Evolutionary conservation across 163 green algal genomes (phyloP).

Genomic region (Scenedesmus sp.): DNA sequence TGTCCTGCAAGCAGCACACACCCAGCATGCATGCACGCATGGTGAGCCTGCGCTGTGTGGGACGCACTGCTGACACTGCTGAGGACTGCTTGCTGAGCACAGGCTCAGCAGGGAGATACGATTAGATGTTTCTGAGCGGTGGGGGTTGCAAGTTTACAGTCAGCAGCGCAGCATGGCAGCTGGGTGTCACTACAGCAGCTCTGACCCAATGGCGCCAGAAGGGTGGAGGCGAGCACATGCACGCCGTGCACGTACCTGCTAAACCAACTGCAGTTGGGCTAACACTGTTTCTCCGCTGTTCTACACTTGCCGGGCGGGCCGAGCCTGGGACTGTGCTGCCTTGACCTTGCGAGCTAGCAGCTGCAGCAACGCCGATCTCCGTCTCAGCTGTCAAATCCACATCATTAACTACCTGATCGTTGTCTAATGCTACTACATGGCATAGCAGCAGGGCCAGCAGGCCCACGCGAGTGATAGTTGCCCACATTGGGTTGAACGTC

Average conservation of each 20-base stretch:
- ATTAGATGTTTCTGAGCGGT: no score
- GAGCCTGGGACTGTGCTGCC: background rate
- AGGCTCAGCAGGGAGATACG: no score
- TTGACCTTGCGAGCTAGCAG: constrained; percentile 1
- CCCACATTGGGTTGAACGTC: background rate
- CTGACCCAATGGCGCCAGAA: background rate
- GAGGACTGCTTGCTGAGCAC: no score
- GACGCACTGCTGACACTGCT: background rate
- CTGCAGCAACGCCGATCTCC: background rate
- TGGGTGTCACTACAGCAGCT: background rate
- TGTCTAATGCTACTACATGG: background rate
- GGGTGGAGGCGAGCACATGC: background rate
- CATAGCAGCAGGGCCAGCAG: background rate
- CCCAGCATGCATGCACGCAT: background rate
- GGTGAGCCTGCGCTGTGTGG: background rate
- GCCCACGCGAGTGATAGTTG: background rate
- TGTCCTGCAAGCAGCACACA: background rate
- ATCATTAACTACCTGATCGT: background rate
- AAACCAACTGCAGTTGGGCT: background rate
- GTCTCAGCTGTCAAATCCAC: background rate
- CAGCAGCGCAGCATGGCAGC: background rate
- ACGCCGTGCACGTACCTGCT: background rate
- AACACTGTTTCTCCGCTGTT: background rate
- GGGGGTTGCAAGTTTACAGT: background rate
- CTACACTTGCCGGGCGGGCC: background rate